A percentile compares a stretch with the other conserved stretches of the same genome.
Evolutionary conservation across 495 filamentous ascomycete genomes (phyloP).

Genomic region (Umbilicaria muhlenbergii): DNA sequence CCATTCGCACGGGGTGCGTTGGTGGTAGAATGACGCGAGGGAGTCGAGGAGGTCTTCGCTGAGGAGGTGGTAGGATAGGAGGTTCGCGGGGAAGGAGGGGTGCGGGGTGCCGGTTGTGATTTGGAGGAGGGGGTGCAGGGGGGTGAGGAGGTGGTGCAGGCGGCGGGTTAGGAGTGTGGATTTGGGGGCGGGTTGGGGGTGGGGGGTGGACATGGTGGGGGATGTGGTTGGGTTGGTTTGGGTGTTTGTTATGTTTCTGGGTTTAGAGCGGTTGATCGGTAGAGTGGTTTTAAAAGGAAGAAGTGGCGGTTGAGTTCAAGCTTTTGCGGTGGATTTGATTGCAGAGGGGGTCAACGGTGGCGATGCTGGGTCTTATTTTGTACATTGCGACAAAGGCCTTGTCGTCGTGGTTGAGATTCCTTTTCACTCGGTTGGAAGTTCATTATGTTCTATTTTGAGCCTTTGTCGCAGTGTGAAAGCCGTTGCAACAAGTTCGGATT

Average conservation of each 20-base stretch:
- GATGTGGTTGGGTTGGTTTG: neutral
- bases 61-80: slow-evolving; percentile 61
- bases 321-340: too few relatives aligned
- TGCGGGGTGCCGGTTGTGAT: slow-evolving; percentile 40
- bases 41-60: slow-evolving; percentile 52
- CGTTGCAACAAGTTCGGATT: too few relatives aligned
- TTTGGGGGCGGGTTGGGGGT: slow-evolving; percentile 9
- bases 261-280: neutral
- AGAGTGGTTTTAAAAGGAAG: neutral
- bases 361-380: too few relatives aligned
- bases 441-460: too few relatives aligned
- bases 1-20: slow-evolving; percentile 38
- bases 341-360: too few relatives aligned
- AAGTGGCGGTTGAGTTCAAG: too few relatives aligned
- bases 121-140: slow-evolving; percentile 25
- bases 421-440: too few relatives aligned
- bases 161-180: slow-evolving; percentile 8
- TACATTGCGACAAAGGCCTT: too few relatives aligned
- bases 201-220: slow-evolving; percentile 1
- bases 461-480: too few relatives aligned
- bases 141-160: slow-evolving; percentile 22
- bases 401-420: too few relatives aligned
- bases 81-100: slow-evolving; percentile 46
- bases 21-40: slow-evolving; percentile 64
- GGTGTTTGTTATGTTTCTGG: neutral